phyloP scores from a whole-genome alignment of 345 rosid genomes.

The Bruguiera gymnorhiza region DNA sequence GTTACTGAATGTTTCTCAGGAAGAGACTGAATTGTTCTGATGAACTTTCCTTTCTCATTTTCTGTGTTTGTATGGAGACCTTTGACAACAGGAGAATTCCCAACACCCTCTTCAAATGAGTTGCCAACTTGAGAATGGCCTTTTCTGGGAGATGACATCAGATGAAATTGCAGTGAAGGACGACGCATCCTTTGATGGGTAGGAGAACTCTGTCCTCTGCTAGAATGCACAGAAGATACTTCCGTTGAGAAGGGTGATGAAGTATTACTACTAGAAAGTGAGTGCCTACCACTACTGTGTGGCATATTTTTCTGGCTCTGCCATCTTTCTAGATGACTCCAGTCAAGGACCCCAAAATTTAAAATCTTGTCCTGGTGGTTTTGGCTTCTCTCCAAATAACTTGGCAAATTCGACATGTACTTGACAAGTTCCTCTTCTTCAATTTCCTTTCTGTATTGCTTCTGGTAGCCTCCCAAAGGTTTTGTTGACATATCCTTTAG shows the following conservation, averaged over 20 bases:
- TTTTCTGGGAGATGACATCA: constrained; percentile 40
- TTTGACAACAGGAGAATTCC: constrained; percentile 30
- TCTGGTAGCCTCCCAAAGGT: constrained; percentile 29
- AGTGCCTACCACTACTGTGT: constrained; percentile 38
- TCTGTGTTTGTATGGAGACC: background rate
- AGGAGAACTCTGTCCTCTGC: constrained; percentile 45
- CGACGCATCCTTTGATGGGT: constrained; percentile 30
- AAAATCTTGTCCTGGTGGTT: constrained; percentile 51
- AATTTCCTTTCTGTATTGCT: constrained; percentile 17
- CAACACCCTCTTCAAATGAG: constrained; percentile 27
- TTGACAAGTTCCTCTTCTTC: constrained; percentile 75
- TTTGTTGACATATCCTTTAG: constrained; percentile 35
- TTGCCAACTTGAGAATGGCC: constrained; percentile 21
- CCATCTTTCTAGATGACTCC: constrained; percentile 90
- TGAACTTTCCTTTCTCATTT: constrained; percentile 20
- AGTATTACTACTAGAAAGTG: constrained; percentile 43
- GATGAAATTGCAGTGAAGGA: constrained; percentile 45
- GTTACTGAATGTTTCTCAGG: constrained; percentile 12
- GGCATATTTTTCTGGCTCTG: constrained; percentile 48
- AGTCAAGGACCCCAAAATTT: constrained; percentile 89
- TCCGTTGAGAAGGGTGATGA: constrained; percentile 42
- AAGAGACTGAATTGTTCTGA: background rate
- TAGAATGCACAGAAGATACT: constrained; percentile 49
- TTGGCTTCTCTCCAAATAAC: constrained; percentile 67
- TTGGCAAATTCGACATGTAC: constrained; percentile 85